Conservation (phyloP, 352 stramenopile genomes). For the Globisporangium emineosum region DNA sequence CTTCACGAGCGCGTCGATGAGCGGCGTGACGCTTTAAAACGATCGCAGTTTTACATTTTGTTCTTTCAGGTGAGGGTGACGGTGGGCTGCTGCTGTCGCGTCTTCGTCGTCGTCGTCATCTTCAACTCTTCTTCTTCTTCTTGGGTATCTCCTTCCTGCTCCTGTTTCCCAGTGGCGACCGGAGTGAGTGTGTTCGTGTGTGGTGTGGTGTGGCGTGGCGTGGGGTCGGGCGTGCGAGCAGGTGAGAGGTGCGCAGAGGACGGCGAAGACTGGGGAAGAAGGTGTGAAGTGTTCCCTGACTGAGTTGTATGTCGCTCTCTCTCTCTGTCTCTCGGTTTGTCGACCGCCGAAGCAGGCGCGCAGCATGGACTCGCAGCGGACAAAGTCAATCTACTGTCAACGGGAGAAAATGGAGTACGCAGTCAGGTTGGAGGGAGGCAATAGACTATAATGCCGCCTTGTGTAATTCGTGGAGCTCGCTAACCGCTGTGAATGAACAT, state of each 20-base stretch:
- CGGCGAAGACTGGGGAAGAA: not conserved
- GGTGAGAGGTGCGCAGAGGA: not conserved
- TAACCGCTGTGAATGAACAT: conserved; percentile 5
- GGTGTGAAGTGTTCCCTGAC: conserved; percentile 1
- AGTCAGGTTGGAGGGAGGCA: conserved; percentile 3
- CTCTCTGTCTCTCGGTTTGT: not conserved
- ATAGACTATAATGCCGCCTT: conserved; percentile 11
- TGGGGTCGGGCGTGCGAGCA: not conserved
- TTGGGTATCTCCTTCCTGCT: conserved; percentile 1
- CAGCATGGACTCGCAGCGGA: not conserved
- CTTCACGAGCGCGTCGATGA: conserved; percentile 17
- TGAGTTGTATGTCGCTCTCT: not conserved
- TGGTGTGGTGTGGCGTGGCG: conserved; percentile 8
- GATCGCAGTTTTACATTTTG: conserved; percentile 11
- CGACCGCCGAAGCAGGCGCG: not conserved
- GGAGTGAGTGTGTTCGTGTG: conserved; percentile 2
- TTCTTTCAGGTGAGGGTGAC: not conserved
- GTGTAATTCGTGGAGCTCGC: not conserved
- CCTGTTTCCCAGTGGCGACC: not conserved
- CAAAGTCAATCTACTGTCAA: not conserved
- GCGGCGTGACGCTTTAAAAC: conserved; percentile 19
- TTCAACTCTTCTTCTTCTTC: not conserved
- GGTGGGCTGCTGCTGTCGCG: not conserved
- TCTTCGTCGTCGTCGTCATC: not conserved
- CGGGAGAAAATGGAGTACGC: not conserved